Conservation (phyloP, 306 rosid genomes). For the Malus orientalis region DNA sequence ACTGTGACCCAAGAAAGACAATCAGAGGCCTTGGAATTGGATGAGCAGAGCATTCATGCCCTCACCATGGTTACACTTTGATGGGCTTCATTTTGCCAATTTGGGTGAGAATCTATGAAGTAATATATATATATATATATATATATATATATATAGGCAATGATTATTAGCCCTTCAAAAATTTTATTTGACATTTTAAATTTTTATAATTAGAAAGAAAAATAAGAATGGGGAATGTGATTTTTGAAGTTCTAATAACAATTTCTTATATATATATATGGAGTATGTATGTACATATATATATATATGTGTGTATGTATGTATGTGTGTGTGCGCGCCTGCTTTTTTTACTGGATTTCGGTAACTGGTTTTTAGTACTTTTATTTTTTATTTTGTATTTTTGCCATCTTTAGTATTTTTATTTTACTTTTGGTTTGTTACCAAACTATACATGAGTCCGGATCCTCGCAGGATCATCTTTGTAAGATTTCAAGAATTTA, state of each 20-base stretch:
- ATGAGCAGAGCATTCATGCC: slow-evolving; percentile 16
- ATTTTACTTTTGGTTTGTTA: background rate
- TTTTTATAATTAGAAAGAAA: too few relatives aligned
- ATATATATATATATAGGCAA: too few relatives aligned
- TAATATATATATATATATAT: background rate
- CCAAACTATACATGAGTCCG: too few relatives aligned
- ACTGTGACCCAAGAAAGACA: background rate
- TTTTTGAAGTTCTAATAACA: too few relatives aligned
- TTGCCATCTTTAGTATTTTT: background rate
- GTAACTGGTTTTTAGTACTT: background rate
- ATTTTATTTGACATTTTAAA: fast-evolving
- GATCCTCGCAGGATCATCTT: too few relatives aligned
- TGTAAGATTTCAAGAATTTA: too few relatives aligned
- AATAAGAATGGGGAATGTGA: too few relatives aligned
- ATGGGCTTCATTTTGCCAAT: background rate
- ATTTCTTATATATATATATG: too few relatives aligned
- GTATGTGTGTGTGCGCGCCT: background rate
- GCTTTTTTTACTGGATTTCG: background rate
- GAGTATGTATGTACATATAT: too few relatives aligned
- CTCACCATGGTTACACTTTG: slow-evolving; percentile 35
- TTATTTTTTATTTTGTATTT: background rate
- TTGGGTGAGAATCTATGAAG: background rate
- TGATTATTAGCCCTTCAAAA: too few relatives aligned
- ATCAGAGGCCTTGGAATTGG: background rate
- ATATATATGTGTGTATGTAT: too few relatives aligned